A percentile compares a stretch with the other conserved stretches of the same genome.
phyloP scores from a whole-genome alignment of 2,329 filamentous ascomycete genomes.

The Colletotrichum coccodes region DNA sequence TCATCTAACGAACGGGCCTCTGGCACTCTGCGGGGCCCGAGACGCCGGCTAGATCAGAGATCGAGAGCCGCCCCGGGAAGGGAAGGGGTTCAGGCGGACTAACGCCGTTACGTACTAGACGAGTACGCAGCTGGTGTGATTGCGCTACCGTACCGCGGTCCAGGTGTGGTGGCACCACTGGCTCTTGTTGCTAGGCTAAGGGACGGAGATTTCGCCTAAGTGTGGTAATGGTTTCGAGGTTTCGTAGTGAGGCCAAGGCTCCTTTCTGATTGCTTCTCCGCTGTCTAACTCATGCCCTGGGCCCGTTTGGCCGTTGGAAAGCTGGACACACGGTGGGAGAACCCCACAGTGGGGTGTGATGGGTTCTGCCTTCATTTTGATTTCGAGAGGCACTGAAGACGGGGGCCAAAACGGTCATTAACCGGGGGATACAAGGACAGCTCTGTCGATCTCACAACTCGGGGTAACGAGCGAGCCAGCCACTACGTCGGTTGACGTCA shows the following conservation, averaged over 20 bases:
- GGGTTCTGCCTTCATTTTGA: not conserved
- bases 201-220: conserved; percentile 28
- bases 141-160: conserved; percentile 5
- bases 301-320: not conserved
- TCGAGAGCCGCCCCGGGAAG: conserved; percentile 29
- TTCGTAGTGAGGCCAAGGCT: conserved; percentile 20
- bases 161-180: not conserved
- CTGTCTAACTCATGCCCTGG: conserved; percentile 6
- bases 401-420: not conserved
- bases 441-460: conserved; percentile 1
- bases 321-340: not conserved
- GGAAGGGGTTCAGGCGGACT: not conserved
- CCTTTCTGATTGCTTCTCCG: conserved; percentile 21
- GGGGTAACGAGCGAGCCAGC: not conserved
- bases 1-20: conserved; percentile 5
- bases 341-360: not conserved
- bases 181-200: not conserved
- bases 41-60: conserved; percentile 31
- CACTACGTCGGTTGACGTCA: not conserved
- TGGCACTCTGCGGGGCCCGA: conserved; percentile 26
- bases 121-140: not conserved
- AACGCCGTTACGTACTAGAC: not conserved
- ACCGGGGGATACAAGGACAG: not conserved
- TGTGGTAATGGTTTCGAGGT: conserved; percentile 31
- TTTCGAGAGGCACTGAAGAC: conserved; percentile 3